Evolutionary conservation across 1,139 yeast species (phyloP), one percentile per base, ranked within the genome.

Genomic region (Hyphopichia pseudoburtonii): DNA sequence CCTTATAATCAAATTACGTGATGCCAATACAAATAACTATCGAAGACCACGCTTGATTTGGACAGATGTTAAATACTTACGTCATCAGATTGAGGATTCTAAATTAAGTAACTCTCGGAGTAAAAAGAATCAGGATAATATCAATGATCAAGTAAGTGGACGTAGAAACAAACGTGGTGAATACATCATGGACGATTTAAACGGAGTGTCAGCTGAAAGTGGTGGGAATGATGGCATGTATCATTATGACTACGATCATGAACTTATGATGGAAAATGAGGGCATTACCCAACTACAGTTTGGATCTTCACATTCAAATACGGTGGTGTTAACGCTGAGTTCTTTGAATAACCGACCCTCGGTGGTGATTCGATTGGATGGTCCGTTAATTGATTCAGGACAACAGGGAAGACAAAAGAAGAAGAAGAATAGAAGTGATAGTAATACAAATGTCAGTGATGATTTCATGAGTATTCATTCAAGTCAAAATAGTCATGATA

Each of bases 221-320:
- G 33, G 27, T 8, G 10, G 12, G n/a, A 55, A 50, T 14, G 54
- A 48, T 19, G 50, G 47, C 11, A 45, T 48, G 3, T 51, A 51
- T 22, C 45, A 46, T 32, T 37, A 23, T n/a, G 53, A 50, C 3
- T 47, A 47, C 5, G 66, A 59, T 17, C 56, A 56, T 39, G 72
- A 69, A 25, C 49, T 63, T 30, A 67, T 67, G 69, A 65, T 84
- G 54, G 92, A 86, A 41, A 79, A 84, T 44, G 97, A 90, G 54
- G 97, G 97, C 1, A 85, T 89, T 32, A 90, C 97, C 0, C 87
- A 83, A 44, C 66, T 86, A n/a, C 76, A 77, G 41, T 84, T 89
- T 57, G 75, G 75, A 1, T 50, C 55, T 7, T 52, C 59, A 11
- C 45, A 41, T 34, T 56, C 71, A 27, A 69, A 69, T 44, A 61